Evolutionary conservation across 140 eudicot genomes (phyloP).

Genomic region (Stevia rebaudiana): DNA sequence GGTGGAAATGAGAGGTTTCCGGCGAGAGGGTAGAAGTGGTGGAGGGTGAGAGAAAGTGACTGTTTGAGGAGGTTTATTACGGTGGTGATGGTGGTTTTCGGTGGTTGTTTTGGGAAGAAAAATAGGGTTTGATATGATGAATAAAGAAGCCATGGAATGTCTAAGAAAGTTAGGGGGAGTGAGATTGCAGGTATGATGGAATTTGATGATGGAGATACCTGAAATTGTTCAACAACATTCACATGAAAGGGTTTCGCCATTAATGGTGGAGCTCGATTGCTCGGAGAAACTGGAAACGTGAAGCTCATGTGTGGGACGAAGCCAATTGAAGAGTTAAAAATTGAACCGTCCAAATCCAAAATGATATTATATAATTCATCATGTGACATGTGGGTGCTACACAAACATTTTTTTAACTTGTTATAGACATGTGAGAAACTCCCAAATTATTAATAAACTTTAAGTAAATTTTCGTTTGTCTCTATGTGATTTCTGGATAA

Average conservation of each 20-base stretch:
- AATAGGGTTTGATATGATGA: constrained; percentile 30
- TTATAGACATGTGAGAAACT: no score
- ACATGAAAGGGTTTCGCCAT: constrained; percentile 9
- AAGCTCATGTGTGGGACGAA: no score
- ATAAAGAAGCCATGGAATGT: constrained; percentile 40
- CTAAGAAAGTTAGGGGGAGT: constrained; percentile 33
- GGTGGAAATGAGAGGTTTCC: constrained; percentile 30
- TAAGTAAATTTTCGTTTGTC: no score
- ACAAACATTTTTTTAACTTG: no score
- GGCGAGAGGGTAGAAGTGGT: constrained; percentile 34
- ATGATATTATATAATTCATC: no score
- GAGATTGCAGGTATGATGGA: constrained; percentile 22
- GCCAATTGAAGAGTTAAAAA: no score
- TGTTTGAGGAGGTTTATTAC: constrained; percentile 25
- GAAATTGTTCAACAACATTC: constrained; percentile 15
- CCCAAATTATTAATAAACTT: no score
- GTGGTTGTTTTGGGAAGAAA: constrained; percentile 27
- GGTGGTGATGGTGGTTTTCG: constrained; percentile 20
- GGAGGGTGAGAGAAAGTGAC: constrained; percentile 36
- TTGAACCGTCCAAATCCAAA: no score
- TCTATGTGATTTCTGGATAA: no score
- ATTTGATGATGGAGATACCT: constrained; percentile 30
- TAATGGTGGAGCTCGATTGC: background rate
- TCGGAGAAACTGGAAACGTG: no score
- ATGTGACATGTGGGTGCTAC: no score